These are phyloP conservation scores for Pilatotrama ljubarskyi DNA, from an alignment of 768 basidiomycete species.

Conservation along the genomic window DNA sequence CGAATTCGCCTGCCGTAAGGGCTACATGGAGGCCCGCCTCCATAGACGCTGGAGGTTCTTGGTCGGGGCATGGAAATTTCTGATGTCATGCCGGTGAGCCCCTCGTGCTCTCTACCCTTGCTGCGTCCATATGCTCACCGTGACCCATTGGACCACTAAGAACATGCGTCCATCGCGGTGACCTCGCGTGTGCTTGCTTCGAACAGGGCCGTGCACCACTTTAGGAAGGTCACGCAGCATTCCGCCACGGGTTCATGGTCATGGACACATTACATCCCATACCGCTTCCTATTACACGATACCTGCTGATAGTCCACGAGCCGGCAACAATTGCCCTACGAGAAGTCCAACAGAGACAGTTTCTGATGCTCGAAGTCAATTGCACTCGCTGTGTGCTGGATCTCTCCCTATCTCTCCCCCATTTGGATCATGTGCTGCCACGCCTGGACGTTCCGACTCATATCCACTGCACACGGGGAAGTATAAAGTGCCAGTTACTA, in stretches of 20 bases:
- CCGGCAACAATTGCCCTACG: background rate
- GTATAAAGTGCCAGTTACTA: slow-evolving; percentile 12
- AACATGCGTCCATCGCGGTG: background rate
- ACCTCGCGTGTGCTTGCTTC: background rate
- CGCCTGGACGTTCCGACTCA: background rate
- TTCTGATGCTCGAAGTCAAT: slow-evolving; percentile 17
- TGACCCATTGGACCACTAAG: background rate
- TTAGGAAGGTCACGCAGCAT: background rate
- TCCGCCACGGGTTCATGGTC: no score
- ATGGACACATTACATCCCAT: background rate
- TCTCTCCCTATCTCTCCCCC: no score
- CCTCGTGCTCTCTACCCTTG: slow-evolving; percentile 3
- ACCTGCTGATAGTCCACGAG: slow-evolving; percentile 7
- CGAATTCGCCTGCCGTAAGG: background rate
- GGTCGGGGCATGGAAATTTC: background rate
- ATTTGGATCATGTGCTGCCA: slow-evolving; percentile 13
- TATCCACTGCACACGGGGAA: background rate
- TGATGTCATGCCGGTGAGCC: slow-evolving; percentile 18
- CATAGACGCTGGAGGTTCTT: slow-evolving; percentile 6
- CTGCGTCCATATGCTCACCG: slow-evolving; percentile 9
- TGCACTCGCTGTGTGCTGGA: no score
- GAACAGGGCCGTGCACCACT: background rate
- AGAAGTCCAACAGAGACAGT: background rate
- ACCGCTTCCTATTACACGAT: background rate
- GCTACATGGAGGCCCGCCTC: background rate